A percentile compares a stretch with the other conserved stretches of the same genome.
Evolutionary conservation across 2,329 filamentous ascomycete genomes (phyloP).

Genomic region (Aspergillus sergii): DNA sequence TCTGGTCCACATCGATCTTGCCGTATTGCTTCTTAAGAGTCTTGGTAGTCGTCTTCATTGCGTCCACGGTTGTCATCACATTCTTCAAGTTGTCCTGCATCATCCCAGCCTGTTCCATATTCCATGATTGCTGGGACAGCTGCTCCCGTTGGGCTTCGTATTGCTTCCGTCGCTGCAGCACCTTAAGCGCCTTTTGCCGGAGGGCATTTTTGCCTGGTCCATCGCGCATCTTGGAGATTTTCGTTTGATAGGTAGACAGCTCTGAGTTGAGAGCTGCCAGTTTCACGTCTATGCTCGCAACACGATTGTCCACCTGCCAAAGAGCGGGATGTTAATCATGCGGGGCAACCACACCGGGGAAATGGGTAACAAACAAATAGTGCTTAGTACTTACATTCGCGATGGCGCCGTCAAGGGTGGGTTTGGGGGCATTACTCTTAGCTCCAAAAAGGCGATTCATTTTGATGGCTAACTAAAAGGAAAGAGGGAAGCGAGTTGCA

Average conservation of each 20-base stretch:
- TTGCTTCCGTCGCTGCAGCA: slow-evolving; percentile 89
- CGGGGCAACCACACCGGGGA: slow-evolving; percentile 5
- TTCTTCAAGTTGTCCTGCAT: slow-evolving; percentile 99
- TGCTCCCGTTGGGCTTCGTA: slow-evolving; percentile 95
- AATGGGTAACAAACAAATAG: slow-evolving; percentile 16
- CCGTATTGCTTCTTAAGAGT: slow-evolving; percentile 91
- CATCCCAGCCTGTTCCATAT: slow-evolving; percentile 97
- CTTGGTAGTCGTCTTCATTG: slow-evolving; percentile 96
- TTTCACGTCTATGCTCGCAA: slow-evolving; percentile 90
- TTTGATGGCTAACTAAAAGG: slow-evolving; percentile 28
- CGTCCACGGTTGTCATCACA: slow-evolving; percentile 96
- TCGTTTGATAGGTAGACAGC: slow-evolving; percentile 82
- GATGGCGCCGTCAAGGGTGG: slow-evolving; percentile 82
- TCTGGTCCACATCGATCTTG: slow-evolving; percentile 96
- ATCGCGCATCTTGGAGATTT: slow-evolving; percentile 89
- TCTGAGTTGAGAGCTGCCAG: slow-evolving; percentile 90
- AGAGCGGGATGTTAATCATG: slow-evolving; percentile 8
- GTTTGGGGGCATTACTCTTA: slow-evolving; percentile 84
- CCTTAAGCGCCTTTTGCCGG: slow-evolving; percentile 90
- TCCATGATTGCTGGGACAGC: slow-evolving; percentile 92
- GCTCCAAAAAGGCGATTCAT: slow-evolving; percentile 98
- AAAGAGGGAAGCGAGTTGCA: not conserved
- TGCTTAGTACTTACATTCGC: slow-evolving; percentile 62
- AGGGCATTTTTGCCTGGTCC: slow-evolving; percentile 91
- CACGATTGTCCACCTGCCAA: slow-evolving; percentile 71